Percentiles rank a stretch among this genome's conserved stretches.
Conservation (phyloP, 1,284 basidiomycete species). For the Rhodotorula sp. region DNA sequence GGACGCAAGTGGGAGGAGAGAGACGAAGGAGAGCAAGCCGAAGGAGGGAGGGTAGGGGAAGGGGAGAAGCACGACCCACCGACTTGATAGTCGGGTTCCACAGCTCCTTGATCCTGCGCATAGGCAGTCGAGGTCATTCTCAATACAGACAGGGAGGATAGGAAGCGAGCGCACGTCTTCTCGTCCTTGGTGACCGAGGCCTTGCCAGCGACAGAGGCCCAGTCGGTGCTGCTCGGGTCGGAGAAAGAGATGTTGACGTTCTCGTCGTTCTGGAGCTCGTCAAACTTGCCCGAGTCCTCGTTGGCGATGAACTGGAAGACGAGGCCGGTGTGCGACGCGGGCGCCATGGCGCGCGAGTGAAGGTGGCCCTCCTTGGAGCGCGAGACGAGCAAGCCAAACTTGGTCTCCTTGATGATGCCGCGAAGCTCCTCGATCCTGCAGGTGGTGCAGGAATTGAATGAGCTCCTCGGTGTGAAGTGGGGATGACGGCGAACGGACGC, state of each 20-base stretch:
- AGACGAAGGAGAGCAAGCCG: too few relatives aligned
- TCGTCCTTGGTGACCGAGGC: conserved; percentile 59
- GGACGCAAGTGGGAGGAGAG: not conserved
- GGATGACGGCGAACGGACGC: not conserved
- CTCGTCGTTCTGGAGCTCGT: conserved; percentile 36
- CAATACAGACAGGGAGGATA: not conserved
- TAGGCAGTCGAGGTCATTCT: conserved; percentile 1
- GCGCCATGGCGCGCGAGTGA: conserved; percentile 70
- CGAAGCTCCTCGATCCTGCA: conserved; percentile 21
- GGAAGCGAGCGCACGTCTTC: conserved; percentile 46
- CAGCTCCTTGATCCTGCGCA: conserved; percentile 27
- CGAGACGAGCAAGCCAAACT: conserved; percentile 75
- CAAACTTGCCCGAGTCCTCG: conserved; percentile 56
- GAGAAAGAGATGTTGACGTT: conserved; percentile 64
- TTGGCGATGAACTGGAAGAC: conserved; percentile 74
- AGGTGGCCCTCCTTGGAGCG: conserved; percentile 71
- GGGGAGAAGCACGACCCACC: conserved; percentile 1
- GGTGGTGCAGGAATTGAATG: not conserved
- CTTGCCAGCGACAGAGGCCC: conserved; percentile 79
- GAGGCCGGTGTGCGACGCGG: conserved; percentile 41
- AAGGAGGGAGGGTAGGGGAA: too few relatives aligned
- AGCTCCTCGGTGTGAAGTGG: not conserved
- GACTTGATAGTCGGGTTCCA: conserved; percentile 34
- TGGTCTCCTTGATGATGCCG: conserved; percentile 35
- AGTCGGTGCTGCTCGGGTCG: conserved; percentile 70